Base-by-base conservation (phyloP, 2,329 filamentous ascomycete species). In the Triangularia setosa region DNA sequence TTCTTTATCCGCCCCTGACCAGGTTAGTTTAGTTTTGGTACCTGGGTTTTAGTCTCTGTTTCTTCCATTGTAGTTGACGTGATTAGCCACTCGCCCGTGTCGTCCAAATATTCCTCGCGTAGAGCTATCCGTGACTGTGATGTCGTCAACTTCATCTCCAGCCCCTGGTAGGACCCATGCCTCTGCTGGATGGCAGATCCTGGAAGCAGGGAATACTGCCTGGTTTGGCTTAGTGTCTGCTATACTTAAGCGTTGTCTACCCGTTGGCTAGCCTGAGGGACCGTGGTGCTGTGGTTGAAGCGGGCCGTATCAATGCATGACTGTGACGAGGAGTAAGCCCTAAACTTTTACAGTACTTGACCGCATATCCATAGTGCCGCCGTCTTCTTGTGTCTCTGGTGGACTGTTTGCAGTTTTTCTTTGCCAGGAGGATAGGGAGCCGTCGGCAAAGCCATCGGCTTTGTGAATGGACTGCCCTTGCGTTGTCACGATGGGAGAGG, bases 301-400 rank as follows among this genome's bases (percentile, higher is more conserved):
- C 52, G 52, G 52, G 52, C 52, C 52, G 52, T 55, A 55, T 55
- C 52, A 55, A 55, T 55, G 52, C 52, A 55, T 23, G 52, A 55
- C 21, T 27, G 52, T 55, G 23, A 55, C 52, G 25, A 55, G 18
- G n/a, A 24, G 52, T 55, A 55, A 53, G 48, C 52, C 52, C 24
- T 55, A 16, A 23, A 14, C 16, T 14, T 35, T n/a, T n/a, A n/a
- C n/a, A 14, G 12, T 4, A 35, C 35, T 48, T 48, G 40, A 48
- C 40, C 40, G n/a, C 40, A 33, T 9, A 33, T 33, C 2, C 35
- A 21, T 21, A n/a, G 40, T 48, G 40, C 40, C 30, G 40, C 40
- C 33, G n/a, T 40, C 33, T 40, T 40, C n/a, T 12, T 40, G 33
- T 40, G 33, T 40, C 16, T 40, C 33, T 40, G 30, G 3, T 28